Conservation (phyloP, 2,329 filamentous ascomycete species). For the Magnaporthiopsis incrustans region DNA sequence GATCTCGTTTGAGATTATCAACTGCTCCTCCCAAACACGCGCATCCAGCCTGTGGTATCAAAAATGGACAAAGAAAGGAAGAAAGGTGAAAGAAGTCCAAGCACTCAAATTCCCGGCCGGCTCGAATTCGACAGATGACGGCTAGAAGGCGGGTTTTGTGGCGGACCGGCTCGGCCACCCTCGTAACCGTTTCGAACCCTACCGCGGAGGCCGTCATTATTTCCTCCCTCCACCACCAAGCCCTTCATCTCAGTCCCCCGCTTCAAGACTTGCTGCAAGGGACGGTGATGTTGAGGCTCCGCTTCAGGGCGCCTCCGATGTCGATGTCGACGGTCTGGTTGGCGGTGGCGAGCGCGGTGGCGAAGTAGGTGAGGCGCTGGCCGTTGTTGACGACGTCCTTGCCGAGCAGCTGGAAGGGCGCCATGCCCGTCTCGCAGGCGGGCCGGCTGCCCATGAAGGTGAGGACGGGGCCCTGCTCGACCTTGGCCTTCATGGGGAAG, state of each 20-base stretch:
- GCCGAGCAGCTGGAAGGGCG: conserved; percentile 49
- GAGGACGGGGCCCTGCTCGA: conserved; percentile 43
- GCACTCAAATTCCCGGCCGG: not conserved
- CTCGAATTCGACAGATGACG: not conserved
- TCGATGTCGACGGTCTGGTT: conserved; percentile 46
- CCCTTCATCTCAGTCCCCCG: too few relatives aligned
- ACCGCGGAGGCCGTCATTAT: not conserved
- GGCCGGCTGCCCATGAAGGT: conserved; percentile 29
- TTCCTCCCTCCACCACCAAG: not conserved
- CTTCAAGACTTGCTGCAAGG: not conserved
- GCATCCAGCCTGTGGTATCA: not conserved
- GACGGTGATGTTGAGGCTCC: not conserved
- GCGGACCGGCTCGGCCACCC: not conserved
- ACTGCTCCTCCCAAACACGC: not conserved
- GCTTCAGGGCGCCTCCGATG: conserved; percentile 34
- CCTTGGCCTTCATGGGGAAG: conserved; percentile 44
- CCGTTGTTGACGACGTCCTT: conserved; percentile 42
- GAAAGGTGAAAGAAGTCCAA: not conserved
- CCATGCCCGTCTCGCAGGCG: conserved; percentile 44
- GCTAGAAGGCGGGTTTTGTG: too few relatives aligned
- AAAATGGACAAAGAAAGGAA: not conserved
- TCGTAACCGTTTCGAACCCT: not conserved
- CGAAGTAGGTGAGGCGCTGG: conserved; percentile 46
- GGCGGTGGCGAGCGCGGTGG: conserved; percentile 41
- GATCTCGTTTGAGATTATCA: not conserved